Base-by-base conservation (phyloP, 306 rosid genomes). In the Canavalia ensiformis region DNA sequence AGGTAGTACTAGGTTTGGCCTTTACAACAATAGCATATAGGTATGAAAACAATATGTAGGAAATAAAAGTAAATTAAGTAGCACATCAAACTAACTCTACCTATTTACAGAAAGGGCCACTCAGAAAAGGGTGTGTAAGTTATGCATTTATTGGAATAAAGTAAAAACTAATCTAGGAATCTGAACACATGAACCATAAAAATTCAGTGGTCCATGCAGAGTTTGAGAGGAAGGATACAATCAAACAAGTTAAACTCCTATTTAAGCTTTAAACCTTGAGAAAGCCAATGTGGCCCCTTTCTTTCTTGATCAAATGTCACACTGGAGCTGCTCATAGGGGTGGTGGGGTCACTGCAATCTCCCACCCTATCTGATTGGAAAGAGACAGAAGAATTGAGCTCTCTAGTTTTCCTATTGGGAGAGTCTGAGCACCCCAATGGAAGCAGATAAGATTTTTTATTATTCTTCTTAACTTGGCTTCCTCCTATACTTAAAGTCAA, bases 321-420 rank as follows among this genome's bases (percentile, higher is more conserved):
- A 79, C 97, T 95, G 1, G 95, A 91, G 84, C 97, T 93, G 90
- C 98, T 93, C 86, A 91, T 89, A 29, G 97, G 96, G 1, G 97
- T 93, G 59, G 82, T 88, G 64, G 98, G 96, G 52, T 93, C 95
- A 84, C 97, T 90, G 89, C 75, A 75, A 79, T 91, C 97, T 80
- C 84, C 93, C 66, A 86, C 86, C 81, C 90, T 88, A 82, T 93
- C 97, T 72, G 97, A 85, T 90, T 87, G 89, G 68, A 92, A 90
- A 12, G 95, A 90, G 31, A 88, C 83, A 41, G 84, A 89, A 3
- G 87, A 89, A 85, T 89, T 83, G 1, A 89, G 79, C 59, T 90
- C 89, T 68, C 78, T 83, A 47, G 51, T 84, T 52, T 80, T 83
- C 57, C 81, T 85, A 25, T 68, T 81, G 9, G 80, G 74, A 39